Evolutionary conservation across 305 asterid species (phyloP).

Genomic region (Fraxinus greggii): DNA sequence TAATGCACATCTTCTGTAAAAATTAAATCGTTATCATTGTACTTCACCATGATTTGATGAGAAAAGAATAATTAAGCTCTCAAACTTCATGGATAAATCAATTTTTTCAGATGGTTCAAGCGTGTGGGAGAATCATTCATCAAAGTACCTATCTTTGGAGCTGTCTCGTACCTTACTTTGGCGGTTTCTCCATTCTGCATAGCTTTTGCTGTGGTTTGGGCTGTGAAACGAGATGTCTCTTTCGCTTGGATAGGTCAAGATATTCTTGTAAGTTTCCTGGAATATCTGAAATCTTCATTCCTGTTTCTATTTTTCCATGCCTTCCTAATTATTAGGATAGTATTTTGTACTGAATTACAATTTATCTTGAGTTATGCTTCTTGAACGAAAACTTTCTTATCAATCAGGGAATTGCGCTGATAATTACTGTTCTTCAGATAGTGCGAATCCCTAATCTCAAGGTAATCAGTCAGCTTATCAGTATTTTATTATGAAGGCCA

Average conservation of each 20-base stretch:
- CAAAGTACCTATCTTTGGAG: constrained; percentile 67
- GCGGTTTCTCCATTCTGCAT: constrained; percentile 77
- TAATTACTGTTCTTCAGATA: constrained; percentile 79
- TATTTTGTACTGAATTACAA: not conserved
- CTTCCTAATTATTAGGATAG: not conserved
- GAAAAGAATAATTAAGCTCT: constrained; percentile 17
- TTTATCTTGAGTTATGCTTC: not conserved
- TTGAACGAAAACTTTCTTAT: constrained; percentile 3
- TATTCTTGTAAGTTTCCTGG: constrained; percentile 56
- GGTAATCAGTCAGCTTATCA: constrained; percentile 39
- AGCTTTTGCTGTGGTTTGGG: constrained; percentile 72
- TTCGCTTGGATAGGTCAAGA: constrained; percentile 91
- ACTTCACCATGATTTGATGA: not conserved
- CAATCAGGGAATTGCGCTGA: constrained; percentile 69
- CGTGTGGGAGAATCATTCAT: constrained; percentile 51
- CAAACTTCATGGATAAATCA: not conserved
- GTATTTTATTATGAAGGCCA: constrained; percentile 11
- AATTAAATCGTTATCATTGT: not conserved
- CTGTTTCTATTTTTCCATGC: not conserved
- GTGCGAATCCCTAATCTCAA: constrained; percentile 80
- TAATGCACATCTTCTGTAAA: not conserved
- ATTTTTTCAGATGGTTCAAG: constrained; percentile 65
- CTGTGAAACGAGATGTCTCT: constrained; percentile 48
- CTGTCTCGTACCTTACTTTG: constrained; percentile 62
- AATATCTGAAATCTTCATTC: not conserved